These are phyloP conservation scores for Yamadazyma triangularis DNA, from an alignment of 1,139 yeast genomes.

Conservation along the genomic window DNA sequence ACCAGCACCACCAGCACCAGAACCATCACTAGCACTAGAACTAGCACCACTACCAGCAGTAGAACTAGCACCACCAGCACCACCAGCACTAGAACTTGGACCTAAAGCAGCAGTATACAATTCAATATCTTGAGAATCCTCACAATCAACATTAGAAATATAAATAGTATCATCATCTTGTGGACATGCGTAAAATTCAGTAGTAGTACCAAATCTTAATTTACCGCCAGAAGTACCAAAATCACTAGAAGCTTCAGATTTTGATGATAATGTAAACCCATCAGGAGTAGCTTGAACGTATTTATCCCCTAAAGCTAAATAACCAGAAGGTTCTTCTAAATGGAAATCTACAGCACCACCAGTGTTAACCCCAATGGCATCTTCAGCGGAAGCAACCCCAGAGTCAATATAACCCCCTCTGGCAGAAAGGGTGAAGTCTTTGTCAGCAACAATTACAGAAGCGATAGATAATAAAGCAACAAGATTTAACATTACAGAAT, in stretches of 20 bases:
- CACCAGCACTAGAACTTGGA: constrained; percentile 3
- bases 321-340: constrained; percentile 30
- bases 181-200: constrained; percentile 24
- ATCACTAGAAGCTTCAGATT: constrained; percentile 19
- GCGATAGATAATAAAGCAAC: constrained; percentile 23
- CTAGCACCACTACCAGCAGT: constrained; percentile 11
- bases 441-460: constrained; percentile 26
- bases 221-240: constrained; percentile 24
- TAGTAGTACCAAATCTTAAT: constrained; percentile 19
- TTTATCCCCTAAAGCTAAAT: constrained; percentile 16
- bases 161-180: constrained; percentile 3
- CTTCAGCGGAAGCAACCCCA: constrained; percentile 16
- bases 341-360: constrained; percentile 16
- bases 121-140: constrained; percentile 3
- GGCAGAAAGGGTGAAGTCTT: constrained; percentile 22
- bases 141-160: constrained; percentile 8
- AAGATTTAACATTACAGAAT: constrained; percentile 9
- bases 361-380: constrained; percentile 16
- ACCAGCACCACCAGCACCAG: constrained; percentile 4
- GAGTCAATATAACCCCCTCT: constrained; percentile 19
- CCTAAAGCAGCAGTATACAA: constrained; percentile 4
- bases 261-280: constrained; percentile 7
- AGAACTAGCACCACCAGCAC: too few relatives aligned
- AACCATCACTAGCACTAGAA: constrained; percentile 9
- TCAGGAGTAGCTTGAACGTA: constrained; percentile 14